Base-by-base conservation (phyloP, 2,329 filamentous ascomycete genomes). In the Dactylellina sp. region DNA sequence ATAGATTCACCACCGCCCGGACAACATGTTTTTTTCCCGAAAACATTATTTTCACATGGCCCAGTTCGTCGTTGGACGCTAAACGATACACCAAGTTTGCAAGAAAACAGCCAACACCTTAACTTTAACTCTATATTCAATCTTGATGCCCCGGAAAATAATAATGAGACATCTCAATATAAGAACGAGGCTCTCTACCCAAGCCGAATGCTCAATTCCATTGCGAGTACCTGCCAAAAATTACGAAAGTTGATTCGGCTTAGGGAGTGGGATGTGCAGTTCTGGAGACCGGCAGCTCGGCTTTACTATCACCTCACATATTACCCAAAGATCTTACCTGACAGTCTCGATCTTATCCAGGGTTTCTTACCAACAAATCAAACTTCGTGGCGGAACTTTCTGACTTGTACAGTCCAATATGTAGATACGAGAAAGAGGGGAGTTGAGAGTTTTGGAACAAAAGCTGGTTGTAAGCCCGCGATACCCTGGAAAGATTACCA, bases 371-470 rank as follows among this genome's bases (percentile, higher is more conserved):
- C 55, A 14, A 64, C 70, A 11, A 72, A 74, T 18, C 77, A 78
- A 56, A 78, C 77, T 16, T 78, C 72, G 56, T 78, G 77, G 77
- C 66, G 77, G 35, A 78, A 78, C 52, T 65, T 78, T 22, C 75
- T 78, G 35, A 76, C 52, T 61, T 78, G 77, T 62, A 77, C 20
- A 59, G 71, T 52, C 65, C 77, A 72, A 64, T 78, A 47, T 72
- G 71, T 49, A 46, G 75, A 46, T 70, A 77, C 49, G 40, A 71
- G 55, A 56, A 76, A 49, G 64, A 75, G 24, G 53, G 76, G 11
- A 55, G 76, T 40, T 55, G 76, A 78, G 42, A 75, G 75, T 14
- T 78, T 78, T 52, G 77, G 77, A 7, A 76, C 76, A 2, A 76
- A 59, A 35, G 77, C 59, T 12, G 75, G 47, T 14, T 77, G 74